Evolutionary conservation across 2,329 filamentous ascomycete genomes (phyloP).

Genomic region (Hirsutella thompsonii): DNA sequence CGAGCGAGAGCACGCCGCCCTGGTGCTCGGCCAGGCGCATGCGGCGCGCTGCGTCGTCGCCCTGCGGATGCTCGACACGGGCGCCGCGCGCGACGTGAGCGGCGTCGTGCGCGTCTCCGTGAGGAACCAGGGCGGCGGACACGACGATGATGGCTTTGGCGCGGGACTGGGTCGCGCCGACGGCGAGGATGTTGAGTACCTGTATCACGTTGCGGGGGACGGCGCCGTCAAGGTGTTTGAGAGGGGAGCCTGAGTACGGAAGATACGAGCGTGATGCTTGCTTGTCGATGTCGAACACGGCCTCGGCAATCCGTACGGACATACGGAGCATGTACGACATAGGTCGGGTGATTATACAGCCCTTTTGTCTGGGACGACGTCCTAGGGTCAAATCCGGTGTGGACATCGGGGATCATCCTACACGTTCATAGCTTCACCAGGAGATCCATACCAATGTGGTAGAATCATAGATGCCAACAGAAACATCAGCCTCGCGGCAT

Average conservation of each 20-base stretch:
- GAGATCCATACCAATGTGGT: too few species aligned
- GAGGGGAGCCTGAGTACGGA: conserved; percentile 39
- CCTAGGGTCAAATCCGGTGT: too few species aligned
- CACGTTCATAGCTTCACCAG: too few species aligned
- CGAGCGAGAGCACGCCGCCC: conserved; percentile 58
- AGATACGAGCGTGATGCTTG: neutral
- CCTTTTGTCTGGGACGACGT: too few species aligned
- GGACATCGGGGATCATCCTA: too few species aligned
- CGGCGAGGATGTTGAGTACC: conserved; percentile 47
- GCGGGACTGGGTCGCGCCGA: neutral
- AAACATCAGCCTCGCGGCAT: too few species aligned
- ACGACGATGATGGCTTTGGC: conserved; percentile 18
- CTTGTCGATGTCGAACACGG: too few species aligned
- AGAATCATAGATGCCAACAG: too few species aligned
- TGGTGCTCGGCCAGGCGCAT: conserved; percentile 62
- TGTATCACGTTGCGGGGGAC: conserved; percentile 74
- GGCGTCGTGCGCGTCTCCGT: conserved; percentile 68
- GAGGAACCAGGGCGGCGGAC: conserved; percentile 28
- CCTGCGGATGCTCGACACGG: conserved; percentile 68
- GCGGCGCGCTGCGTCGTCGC: conserved; percentile 59
- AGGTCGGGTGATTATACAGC: too few species aligned
- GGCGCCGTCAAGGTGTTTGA: conserved; percentile 75
- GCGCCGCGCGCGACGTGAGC: conserved; percentile 80
- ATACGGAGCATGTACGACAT: too few species aligned
- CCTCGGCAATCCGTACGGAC: too few species aligned